phyloP scores from a whole-genome alignment of 768 basidiomycete species.

The Tulasnella sp. region DNA sequence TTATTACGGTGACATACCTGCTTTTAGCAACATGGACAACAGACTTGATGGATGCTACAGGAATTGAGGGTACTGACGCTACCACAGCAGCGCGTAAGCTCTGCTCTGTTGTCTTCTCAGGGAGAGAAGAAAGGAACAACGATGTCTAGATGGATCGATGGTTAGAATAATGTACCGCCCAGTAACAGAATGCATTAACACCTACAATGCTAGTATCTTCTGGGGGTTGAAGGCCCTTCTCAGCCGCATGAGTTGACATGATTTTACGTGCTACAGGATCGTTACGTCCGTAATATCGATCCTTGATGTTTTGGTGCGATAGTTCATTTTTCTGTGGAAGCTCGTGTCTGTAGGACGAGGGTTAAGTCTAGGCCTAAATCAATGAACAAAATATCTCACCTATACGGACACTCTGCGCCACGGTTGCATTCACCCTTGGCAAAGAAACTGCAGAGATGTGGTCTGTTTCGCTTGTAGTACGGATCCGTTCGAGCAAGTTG shows the following conservation, averaged over 20 bases:
- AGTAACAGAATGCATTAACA: slow-evolving; percentile 18
- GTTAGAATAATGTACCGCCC: neutral
- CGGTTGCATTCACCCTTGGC: slow-evolving; percentile 90
- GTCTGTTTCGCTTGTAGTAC: slow-evolving; percentile 91
- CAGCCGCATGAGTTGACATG: slow-evolving; percentile 61
- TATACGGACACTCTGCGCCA: slow-evolving; percentile 83
- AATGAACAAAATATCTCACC: slow-evolving; percentile 32
- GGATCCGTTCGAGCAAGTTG: slow-evolving; percentile 89
- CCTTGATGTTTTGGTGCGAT: slow-evolving; percentile 85
- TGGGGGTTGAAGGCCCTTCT: slow-evolving; percentile 74
- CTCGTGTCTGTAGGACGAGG: slow-evolving; percentile 56
- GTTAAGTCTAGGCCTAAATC: neutral
- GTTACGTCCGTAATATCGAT: slow-evolving; percentile 82
- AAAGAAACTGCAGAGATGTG: slow-evolving; percentile 90
- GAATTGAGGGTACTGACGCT: slow-evolving; percentile 60
- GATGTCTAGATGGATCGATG: slow-evolving; percentile 45
- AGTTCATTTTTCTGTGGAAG: slow-evolving; percentile 70
- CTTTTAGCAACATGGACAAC: slow-evolving; percentile 77
- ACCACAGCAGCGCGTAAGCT: no score
- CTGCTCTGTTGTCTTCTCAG: slow-evolving; percentile 53
- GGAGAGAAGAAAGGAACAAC: slow-evolving; percentile 69
- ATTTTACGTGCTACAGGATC: slow-evolving; percentile 95
- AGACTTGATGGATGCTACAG: slow-evolving; percentile 62
- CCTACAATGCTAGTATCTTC: slow-evolving; percentile 77
- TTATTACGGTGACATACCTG: slow-evolving; percentile 31